These are phyloP conservation scores for Phialocephala subalpina DNA, from an alignment of 2,329 filamentous ascomycete genomes.

Conservation along the genomic window DNA sequence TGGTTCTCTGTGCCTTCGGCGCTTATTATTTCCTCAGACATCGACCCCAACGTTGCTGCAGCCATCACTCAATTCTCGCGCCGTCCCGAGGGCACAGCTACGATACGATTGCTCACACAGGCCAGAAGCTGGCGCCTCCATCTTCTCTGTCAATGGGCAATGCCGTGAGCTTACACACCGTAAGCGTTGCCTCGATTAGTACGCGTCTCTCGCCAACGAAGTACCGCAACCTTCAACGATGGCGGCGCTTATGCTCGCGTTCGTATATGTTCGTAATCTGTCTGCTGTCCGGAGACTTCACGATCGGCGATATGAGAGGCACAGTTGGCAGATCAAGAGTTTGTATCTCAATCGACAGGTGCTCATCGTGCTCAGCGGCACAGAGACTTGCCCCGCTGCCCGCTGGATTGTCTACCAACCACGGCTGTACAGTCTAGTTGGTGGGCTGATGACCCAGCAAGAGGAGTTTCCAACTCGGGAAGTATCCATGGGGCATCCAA, in stretches of 20 bases:
- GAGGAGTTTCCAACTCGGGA: background rate
- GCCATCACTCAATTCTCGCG: background rate
- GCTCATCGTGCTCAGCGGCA: background rate
- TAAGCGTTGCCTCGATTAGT: conserved; percentile 3
- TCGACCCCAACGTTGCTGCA: background rate
- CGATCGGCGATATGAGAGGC: background rate
- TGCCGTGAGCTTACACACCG: background rate
- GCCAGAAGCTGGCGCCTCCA: background rate
- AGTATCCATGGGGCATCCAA: background rate
- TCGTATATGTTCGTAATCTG: conserved; percentile 9
- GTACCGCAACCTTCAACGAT: background rate
- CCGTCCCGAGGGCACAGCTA: conserved; percentile 12
- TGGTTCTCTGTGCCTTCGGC: background rate
- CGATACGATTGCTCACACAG: conserved; percentile 4
- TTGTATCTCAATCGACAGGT: conserved; percentile 1
- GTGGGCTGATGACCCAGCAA: background rate
- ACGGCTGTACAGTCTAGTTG: background rate
- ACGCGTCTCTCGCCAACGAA: background rate
- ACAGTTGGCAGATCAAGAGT: background rate
- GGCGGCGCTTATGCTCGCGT: conserved; percentile 12
- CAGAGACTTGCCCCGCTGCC: background rate
- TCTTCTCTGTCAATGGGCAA: background rate
- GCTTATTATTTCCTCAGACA: background rate
- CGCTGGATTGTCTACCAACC: background rate
- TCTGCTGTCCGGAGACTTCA: background rate